phyloP scores from a whole-genome alignment of 768 basidiomycete species.

The Trametes maxima region DNA sequence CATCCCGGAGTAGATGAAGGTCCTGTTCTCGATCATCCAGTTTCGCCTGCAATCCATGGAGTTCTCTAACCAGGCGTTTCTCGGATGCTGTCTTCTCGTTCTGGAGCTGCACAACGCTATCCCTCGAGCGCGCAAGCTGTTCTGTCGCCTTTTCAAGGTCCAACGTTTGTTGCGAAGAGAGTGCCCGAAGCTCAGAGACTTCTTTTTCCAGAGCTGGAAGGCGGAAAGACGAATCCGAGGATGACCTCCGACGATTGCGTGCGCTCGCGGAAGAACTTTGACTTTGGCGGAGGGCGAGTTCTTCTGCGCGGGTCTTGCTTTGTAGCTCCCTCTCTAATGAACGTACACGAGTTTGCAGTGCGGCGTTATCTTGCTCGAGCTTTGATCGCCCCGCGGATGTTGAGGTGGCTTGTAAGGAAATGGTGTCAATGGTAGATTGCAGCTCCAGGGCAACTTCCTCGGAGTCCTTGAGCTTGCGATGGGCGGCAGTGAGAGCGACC shows the following conservation, averaged over 20 bases:
- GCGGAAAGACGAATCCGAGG: conserved; percentile 56
- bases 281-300: conserved; percentile 19
- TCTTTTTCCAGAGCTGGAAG: conserved; percentile 59
- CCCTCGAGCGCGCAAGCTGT: conserved; percentile 48
- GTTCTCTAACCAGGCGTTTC: conserved; percentile 45
- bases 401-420: conserved; percentile 56
- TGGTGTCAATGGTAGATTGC: conserved; percentile 54
- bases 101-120: conserved; percentile 51
- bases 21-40: conserved; percentile 66
- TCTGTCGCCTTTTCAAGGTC: conserved; percentile 46
- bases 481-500: conserved; percentile 47
- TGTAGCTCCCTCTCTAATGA: conserved; percentile 48
- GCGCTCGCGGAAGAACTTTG: conserved; percentile 12
- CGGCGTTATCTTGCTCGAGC: conserved; percentile 58
- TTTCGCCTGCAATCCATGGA: conserved; percentile 44
- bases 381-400: conserved; percentile 45
- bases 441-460: conserved; percentile 55
- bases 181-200: conserved; percentile 47
- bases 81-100: conserved; percentile 64
- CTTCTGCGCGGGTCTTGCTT: conserved; percentile 21
- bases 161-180: conserved; percentile 46
- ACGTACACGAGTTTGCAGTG: conserved; percentile 57
- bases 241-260: conserved; percentile 53
- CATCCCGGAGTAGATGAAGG: conserved; percentile 45
- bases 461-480: conserved; percentile 53